Evolutionary conservation across 2,329 filamentous ascomycete species (phyloP).

Genomic region (Setomelanomma holmii): DNA sequence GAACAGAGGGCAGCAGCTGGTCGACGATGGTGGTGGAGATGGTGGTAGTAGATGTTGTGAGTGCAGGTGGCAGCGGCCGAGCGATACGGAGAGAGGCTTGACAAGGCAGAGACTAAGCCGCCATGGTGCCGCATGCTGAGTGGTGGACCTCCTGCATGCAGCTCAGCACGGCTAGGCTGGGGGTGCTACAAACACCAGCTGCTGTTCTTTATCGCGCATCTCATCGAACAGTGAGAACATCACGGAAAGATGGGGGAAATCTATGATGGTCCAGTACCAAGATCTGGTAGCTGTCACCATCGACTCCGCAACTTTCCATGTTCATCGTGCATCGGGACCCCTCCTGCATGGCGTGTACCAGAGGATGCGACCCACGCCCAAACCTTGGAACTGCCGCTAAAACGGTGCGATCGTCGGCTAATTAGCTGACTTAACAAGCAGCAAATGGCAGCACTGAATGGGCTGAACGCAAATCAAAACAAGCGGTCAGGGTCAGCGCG

Average conservation of each 20-base stretch:
- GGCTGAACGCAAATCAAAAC: not conserved
- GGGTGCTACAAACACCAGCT: not conserved
- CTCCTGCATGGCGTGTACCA: not conserved
- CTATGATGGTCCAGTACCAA: not conserved
- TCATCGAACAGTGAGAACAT: not conserved
- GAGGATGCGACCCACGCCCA: not conserved
- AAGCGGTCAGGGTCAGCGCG: not conserved
- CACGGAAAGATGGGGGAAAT: too few species aligned
- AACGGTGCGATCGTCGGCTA: slow-evolving; percentile 19
- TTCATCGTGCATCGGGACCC: not conserved
- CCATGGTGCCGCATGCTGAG: slow-evolving; percentile 3
- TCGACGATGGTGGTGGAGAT: slow-evolving; percentile 1
- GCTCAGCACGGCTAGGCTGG: not conserved
- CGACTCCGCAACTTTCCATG: too few species aligned
- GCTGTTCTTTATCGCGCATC: not conserved
- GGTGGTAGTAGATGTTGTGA: slow-evolving; percentile 3
- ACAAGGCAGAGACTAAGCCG: slow-evolving; percentile 6
- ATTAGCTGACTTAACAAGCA: slow-evolving; percentile 9
- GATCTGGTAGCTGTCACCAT: not conserved
- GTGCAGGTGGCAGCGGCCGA: slow-evolving; percentile 7
- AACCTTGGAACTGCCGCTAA: slow-evolving; percentile 18
- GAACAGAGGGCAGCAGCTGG: slow-evolving; percentile 13
- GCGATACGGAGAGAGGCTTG: slow-evolving; percentile 29
- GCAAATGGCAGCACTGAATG: not conserved
- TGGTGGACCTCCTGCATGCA: not conserved